Conservation (phyloP, 2,329 filamentous ascomycete species). For the Aaosphaeria pasadenensis region DNA sequence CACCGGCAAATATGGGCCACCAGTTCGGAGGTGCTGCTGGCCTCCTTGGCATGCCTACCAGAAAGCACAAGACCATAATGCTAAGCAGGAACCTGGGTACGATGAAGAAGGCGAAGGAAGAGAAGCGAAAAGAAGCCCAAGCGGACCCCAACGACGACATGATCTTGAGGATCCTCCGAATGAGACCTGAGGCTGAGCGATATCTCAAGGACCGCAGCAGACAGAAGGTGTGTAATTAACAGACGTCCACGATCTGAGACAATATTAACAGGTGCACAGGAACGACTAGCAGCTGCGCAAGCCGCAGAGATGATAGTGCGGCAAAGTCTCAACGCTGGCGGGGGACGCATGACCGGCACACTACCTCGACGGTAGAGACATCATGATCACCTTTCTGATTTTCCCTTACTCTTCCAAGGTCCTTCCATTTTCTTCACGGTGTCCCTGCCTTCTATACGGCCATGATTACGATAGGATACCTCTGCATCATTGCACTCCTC, state of each 20-base stretch:
- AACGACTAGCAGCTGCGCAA: constrained; percentile 82
- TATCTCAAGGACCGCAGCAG: constrained; percentile 89
- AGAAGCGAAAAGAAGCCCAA: constrained; percentile 92
- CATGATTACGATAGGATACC: constrained; percentile 1
- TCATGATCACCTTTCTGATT: background rate
- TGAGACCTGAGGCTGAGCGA: constrained; percentile 83
- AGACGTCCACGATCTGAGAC: constrained; percentile 1
- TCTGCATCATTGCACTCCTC: constrained; percentile 1
- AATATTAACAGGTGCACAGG: constrained; percentile 35
- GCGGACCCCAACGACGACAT: constrained; percentile 97
- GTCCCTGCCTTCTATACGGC: background rate
- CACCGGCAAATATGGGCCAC: constrained; percentile 57
- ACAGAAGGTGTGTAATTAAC: constrained; percentile 59
- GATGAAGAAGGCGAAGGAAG: constrained; percentile 93
- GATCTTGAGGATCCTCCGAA: constrained; percentile 90
- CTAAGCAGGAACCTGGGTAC: constrained; percentile 91
- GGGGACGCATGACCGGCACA: constrained; percentile 50
- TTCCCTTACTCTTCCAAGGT: background rate
- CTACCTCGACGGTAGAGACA: constrained; percentile 8
- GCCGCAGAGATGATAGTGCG: constrained; percentile 93
- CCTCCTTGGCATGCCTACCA: constrained; percentile 60
- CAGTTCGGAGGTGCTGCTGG: constrained; percentile 51
- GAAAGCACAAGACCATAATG: constrained; percentile 67
- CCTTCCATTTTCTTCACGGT: background rate
- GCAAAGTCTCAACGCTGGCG: constrained; percentile 72